phyloP scores from a whole-genome alignment of 176 grass and related monocot species.

The Elaeis guineensis region DNA sequence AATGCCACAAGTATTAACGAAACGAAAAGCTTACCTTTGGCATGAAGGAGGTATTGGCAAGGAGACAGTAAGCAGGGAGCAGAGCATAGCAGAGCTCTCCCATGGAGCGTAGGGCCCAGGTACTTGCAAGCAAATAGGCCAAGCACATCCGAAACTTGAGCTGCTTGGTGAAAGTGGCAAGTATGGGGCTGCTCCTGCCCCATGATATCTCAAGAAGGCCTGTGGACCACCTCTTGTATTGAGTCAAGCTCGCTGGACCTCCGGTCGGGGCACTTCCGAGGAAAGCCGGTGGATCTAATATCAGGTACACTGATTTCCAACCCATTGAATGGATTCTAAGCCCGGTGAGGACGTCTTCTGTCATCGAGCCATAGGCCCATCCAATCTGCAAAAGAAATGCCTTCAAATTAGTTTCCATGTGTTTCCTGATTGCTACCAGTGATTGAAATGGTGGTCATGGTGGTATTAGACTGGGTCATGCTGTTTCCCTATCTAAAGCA shows the following conservation, averaged over 20 bases:
- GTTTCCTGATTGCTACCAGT: too few species aligned
- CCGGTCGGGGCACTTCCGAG: slow-evolving; percentile 6
- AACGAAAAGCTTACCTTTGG: slow-evolving; percentile 27
- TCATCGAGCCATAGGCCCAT: slow-evolving; percentile 3
- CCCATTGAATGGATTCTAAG: slow-evolving; percentile 10
- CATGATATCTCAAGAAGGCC: slow-evolving; percentile 34
- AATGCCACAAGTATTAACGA: too few species aligned
- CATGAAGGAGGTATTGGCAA: slow-evolving; percentile 38
- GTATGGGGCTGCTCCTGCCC: slow-evolving; percentile 16
- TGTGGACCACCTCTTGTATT: slow-evolving; percentile 49
- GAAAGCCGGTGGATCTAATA: background rate
- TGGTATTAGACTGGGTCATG: too few species aligned
- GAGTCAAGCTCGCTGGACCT: slow-evolving; percentile 26
- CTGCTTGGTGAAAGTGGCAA: background rate
- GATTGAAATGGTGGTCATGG: too few species aligned
- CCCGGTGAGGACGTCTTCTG: slow-evolving; percentile 1
- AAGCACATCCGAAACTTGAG: slow-evolving; percentile 34
- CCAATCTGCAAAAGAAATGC: slow-evolving; percentile 1
- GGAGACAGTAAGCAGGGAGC: slow-evolving; percentile 33
- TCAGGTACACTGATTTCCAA: background rate
- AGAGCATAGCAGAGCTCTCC: slow-evolving; percentile 46
- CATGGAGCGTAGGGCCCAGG: slow-evolving; percentile 15
- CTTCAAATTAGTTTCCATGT: too few species aligned
- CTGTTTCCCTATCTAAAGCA: too few species aligned
- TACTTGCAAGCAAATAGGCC: slow-evolving; percentile 1